Percentiles rank a stretch among this genome's conserved stretches.
Conservation (phyloP, 495 filamentous ascomycete species). For the Chlorociboria aeruginascens region DNA sequence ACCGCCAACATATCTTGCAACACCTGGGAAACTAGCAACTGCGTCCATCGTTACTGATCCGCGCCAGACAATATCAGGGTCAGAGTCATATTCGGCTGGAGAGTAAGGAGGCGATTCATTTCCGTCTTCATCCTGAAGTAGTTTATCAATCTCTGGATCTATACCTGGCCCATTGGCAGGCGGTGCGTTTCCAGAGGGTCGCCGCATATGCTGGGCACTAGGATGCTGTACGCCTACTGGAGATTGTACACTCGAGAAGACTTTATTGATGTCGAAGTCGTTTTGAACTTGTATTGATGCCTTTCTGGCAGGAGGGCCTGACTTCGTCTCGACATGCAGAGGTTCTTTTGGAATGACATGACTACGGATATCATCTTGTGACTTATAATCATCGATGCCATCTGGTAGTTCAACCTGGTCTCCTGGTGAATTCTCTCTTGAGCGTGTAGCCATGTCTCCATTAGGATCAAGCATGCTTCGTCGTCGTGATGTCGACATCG, state of each 20-base stretch:
- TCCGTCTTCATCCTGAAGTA: conserved; percentile 77
- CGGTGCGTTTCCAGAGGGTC: conserved; percentile 29
- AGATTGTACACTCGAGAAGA: conserved; percentile 53
- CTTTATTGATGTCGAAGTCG: conserved; percentile 59
- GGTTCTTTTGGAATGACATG: conserved; percentile 23
- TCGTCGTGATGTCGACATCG: conserved; percentile 25
- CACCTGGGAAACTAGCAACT: conserved; percentile 58
- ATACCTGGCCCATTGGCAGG: conserved; percentile 38
- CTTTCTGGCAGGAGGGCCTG: conserved; percentile 10
- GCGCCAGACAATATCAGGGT: conserved; percentile 60
- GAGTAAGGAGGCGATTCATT: conserved; percentile 79
- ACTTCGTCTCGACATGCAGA: conserved; percentile 38
- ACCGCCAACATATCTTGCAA: conserved; percentile 76
- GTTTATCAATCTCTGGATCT: conserved; percentile 82
- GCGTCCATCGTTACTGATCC: conserved; percentile 68
- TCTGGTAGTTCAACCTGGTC: conserved; percentile 16
- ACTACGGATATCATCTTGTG: conserved; percentile 22
- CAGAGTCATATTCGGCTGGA: conserved; percentile 57
- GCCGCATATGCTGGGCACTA: conserved; percentile 21
- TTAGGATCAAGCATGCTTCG: conserved; percentile 26
- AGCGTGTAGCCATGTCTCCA: conserved; percentile 19
- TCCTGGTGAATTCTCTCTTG: conserved; percentile 19
- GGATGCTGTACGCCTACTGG: conserved; percentile 33
- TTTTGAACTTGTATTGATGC: conserved; percentile 24
- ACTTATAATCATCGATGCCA: conserved; percentile 16